Evolutionary conservation across 2,329 filamentous ascomycete species (phyloP), one percentile per base, ranked within the genome.

Genomic region (Hymenoscyphus occultus): DNA sequence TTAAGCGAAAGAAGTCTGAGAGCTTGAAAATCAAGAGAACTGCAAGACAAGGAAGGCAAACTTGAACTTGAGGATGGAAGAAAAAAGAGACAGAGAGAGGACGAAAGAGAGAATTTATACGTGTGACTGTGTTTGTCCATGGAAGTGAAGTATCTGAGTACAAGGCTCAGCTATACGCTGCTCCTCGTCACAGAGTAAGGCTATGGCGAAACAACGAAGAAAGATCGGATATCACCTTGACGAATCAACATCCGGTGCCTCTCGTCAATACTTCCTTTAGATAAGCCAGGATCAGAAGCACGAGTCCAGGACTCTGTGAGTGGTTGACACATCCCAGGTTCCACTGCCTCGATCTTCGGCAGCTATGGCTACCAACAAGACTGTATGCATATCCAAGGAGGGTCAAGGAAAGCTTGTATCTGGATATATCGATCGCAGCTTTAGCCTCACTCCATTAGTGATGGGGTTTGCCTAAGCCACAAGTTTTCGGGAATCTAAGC

Each of bases 391-490:
- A 9, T 28, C 48, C 31, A 16, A 60, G 40, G 45, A 39, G 31
- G n/a, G 39, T 16, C 59, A 54, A 40, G 42, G 16, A 42, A 61
- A 61, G 59, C 59, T 61, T 61, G 59, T 32, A 61, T 61, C 5
- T 51, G 10, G 45, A 51, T 12, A 19, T 51, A n/a, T 19, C 45
- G 45, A 51, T 51, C 45, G 10, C 22, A 51, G 22, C 6, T 22
- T 51, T 22, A 51, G 9, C n/a, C 45, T 19, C 22, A 22, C 45
- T 28, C n/a, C 45, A 22, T 51, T 28, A 22, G 3, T 22, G 45
- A 51, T 51, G 10, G 22, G 45, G 22, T 51, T 51, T 7, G 45
- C 19, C 45, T 22, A 51, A 51, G n/a, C 45, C 22, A 51, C n/a
- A 10, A 4, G 22, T 51, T 9, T 51, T 51, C 45, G n/a, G 10